Percentiles rank a stretch among this genome's conserved stretches.
Evolutionary conservation across 371 early-diverging fungal species (phyloP).

Genomic region (Umbelopsis sp.): DNA sequence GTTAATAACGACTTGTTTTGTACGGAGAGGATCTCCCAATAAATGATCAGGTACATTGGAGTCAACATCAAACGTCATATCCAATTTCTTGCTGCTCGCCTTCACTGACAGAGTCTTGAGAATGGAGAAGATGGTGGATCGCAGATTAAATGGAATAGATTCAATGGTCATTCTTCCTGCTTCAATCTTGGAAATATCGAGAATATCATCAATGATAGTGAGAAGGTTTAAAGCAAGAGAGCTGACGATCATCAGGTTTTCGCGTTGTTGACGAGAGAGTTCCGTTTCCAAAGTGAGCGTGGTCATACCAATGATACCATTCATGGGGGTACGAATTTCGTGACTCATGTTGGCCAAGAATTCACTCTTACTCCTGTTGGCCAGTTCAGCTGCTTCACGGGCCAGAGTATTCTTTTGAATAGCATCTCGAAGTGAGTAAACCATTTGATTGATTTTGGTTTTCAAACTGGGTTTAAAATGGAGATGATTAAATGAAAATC

Average conservation of each 20-base stretch:
- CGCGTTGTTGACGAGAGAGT: conserved; percentile 69
- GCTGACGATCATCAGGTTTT: conserved; percentile 69
- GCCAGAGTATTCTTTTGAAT: conserved; percentile 68
- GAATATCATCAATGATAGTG: conserved; percentile 74
- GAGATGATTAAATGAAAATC: too few species aligned
- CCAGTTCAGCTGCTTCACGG: conserved; percentile 69
- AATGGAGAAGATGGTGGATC: conserved; percentile 59
- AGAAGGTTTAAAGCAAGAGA: conserved; percentile 64
- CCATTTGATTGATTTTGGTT: conserved; percentile 73
- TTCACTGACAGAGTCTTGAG: conserved; percentile 64
- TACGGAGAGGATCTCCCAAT: conserved; percentile 70
- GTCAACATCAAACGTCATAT: conserved; percentile 61
- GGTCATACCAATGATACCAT: conserved; percentile 77
- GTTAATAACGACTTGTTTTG: conserved; percentile 77
- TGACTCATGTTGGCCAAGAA: conserved; percentile 77
- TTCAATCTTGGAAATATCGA: conserved; percentile 81
- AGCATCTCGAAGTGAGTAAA: conserved; percentile 62
- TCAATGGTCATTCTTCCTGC: conserved; percentile 73
- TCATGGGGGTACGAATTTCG: conserved; percentile 74
- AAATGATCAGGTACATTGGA: conserved; percentile 62
- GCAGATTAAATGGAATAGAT: conserved; percentile 60
- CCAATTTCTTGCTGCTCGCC: conserved; percentile 62
- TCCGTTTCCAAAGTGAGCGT: conserved; percentile 63
- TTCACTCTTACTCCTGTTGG: conserved; percentile 72
- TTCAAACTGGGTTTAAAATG: conserved; percentile 34